A percentile compares a stretch with the other conserved stretches of the same genome.
phyloP scores from a whole-genome alignment of 805 yeast genomes.

The Sugiyamaella valdiviana region DNA sequence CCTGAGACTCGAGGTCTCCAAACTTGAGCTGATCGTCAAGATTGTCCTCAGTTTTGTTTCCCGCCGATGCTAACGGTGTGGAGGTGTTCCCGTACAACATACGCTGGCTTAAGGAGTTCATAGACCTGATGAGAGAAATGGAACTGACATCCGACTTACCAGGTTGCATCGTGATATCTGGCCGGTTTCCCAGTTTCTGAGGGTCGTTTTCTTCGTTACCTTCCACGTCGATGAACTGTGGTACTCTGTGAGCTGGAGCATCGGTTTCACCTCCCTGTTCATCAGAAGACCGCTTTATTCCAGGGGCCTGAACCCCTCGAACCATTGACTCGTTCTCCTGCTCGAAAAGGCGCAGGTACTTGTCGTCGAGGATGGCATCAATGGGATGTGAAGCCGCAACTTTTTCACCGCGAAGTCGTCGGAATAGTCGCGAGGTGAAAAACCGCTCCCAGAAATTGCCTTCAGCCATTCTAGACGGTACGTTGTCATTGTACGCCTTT shows the following conservation, averaged over 20 bases:
- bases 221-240: conserved; percentile 66
- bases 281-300: conserved; percentile 23
- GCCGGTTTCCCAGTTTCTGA: conserved; percentile 66
- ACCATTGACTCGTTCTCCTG: conserved; percentile 36
- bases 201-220: conserved; percentile 82
- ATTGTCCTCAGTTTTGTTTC: conserved; percentile 4
- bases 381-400: conserved; percentile 70
- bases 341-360: conserved; percentile 66
- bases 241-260: conserved; percentile 34
- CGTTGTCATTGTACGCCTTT: conserved; percentile 82
- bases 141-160: conserved; percentile 59
- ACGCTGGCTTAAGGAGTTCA: conserved; percentile 80
- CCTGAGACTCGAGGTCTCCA: conserved; percentile 23
- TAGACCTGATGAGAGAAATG: conserved; percentile 70
- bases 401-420: conserved; percentile 84
- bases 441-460: conserved; percentile 96
- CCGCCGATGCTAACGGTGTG: neutral
- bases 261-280: conserved; percentile 11
- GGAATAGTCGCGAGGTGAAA: conserved; percentile 81
- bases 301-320: conserved; percentile 24
- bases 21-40: conserved; percentile 25
- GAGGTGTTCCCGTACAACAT: conserved; percentile 44
- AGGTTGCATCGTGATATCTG: conserved; percentile 80
- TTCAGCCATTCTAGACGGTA: conserved; percentile 72
- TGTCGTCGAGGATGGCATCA: conserved; percentile 69